Conservation (phyloP, 2,329 filamentous ascomycete species). For the Penicillium sp. region DNA sequence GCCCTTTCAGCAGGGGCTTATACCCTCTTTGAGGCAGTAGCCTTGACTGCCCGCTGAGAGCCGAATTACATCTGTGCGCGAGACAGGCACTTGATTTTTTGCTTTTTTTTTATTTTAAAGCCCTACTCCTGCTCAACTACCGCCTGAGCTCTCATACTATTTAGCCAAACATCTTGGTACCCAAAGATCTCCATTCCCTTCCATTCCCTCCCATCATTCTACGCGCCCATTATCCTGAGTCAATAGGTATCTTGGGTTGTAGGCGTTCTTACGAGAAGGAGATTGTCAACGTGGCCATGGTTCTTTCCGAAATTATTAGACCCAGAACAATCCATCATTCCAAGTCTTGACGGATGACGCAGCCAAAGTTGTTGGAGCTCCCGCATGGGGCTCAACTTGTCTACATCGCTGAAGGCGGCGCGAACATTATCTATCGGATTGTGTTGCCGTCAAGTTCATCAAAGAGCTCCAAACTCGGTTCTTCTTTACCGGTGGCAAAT, state of each 20-base stretch:
- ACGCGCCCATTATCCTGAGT: slow-evolving; percentile 2
- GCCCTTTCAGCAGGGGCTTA: slow-evolving; percentile 15
- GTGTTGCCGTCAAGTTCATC: slow-evolving; percentile 37
- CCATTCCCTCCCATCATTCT: not conserved
- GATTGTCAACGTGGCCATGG: slow-evolving; percentile 24
- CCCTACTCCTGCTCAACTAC: slow-evolving; percentile 11
- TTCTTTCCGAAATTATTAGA: slow-evolving; percentile 21
- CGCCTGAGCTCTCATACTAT: slow-evolving; percentile 19
- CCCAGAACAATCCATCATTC: slow-evolving; percentile 16
- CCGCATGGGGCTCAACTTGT: slow-evolving; percentile 39
- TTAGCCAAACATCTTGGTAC: slow-evolving; percentile 13
- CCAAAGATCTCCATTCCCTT: not conserved
- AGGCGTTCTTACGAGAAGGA: slow-evolving; percentile 8
- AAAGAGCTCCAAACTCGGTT: slow-evolving; percentile 33
- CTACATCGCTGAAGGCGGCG: slow-evolving; percentile 71
- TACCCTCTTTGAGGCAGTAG: slow-evolving; percentile 14
- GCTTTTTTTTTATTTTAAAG: slow-evolving; percentile 9
- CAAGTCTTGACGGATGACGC: slow-evolving; percentile 37
- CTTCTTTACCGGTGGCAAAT: slow-evolving; percentile 19
- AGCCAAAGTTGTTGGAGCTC: slow-evolving; percentile 40
- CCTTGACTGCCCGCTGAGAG: slow-evolving; percentile 19
- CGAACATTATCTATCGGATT: slow-evolving; percentile 75
- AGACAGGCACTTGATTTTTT: slow-evolving; percentile 15
- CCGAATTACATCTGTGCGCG: slow-evolving; percentile 20
- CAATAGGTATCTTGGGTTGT: slow-evolving; percentile 13